Evolutionary conservation across 2,329 filamentous ascomycete genomes (phyloP).

Genomic region (Huntiella abstrusa): DNA sequence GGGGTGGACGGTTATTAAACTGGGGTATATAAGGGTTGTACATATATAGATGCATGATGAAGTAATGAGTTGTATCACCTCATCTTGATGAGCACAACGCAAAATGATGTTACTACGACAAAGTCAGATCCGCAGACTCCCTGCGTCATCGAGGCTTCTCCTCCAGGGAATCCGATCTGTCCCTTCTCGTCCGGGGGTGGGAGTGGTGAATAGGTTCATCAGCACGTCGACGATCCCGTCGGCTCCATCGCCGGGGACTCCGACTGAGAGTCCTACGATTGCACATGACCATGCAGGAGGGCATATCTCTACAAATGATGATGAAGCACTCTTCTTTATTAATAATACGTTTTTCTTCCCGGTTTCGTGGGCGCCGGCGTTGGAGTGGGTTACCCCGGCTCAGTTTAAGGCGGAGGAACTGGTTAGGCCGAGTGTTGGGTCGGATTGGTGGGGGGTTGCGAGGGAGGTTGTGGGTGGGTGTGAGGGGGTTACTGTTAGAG

Average conservation of each 20-base stretch:
- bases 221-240: background rate
- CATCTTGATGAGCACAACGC: too few species aligned
- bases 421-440: conserved; percentile 29
- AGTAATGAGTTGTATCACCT: too few species aligned
- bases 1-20: too few species aligned
- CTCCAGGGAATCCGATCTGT: too few species aligned
- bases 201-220: too few species aligned
- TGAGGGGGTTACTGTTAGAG: conserved; percentile 50
- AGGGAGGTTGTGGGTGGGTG: conserved; percentile 44
- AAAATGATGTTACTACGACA: too few species aligned
- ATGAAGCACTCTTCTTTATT: conserved; percentile 76
- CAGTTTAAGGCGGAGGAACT: conserved; percentile 20
- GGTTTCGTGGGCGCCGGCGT: conserved; percentile 5
- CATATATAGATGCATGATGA: too few species aligned
- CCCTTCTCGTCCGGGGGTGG: too few species aligned
- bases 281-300: conserved; percentile 50
- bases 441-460: conserved; percentile 35
- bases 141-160: too few species aligned
- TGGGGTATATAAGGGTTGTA: too few species aligned
- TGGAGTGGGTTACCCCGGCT: conserved; percentile 10
- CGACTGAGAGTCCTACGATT: conserved; percentile 13
- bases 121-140: too few species aligned
- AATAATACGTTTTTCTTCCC: conserved; percentile 39
- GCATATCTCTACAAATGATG: conserved; percentile 56
- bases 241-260: conserved; percentile 1